Percentiles rank a stretch among this genome's conserved stretches.
phyloP scores from a whole-genome alignment of 768 basidiomycete species.

The Panus rudis region DNA sequence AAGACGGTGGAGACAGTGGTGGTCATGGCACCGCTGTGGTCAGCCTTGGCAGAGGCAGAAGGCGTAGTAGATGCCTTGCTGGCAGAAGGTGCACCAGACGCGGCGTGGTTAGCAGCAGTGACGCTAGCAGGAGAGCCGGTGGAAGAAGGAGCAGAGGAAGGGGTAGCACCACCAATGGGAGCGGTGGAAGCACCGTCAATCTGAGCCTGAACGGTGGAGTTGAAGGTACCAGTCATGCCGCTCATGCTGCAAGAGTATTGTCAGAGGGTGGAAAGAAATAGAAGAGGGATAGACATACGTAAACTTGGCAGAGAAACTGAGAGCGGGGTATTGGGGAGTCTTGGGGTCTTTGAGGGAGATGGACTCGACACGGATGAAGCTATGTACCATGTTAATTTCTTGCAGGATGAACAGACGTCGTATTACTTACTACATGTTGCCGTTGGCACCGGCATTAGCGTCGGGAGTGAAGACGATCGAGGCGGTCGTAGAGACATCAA shows the following conservation, averaged over 20 bases:
- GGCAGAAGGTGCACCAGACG: constrained; percentile 3
- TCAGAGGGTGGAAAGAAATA: background rate
- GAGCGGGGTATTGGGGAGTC: constrained; percentile 46
- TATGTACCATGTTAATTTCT: constrained; percentile 17
- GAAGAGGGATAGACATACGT: constrained; percentile 36
- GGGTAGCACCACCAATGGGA: constrained; percentile 37
- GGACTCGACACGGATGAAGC: constrained; percentile 78
- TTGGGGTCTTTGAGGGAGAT: constrained; percentile 41
- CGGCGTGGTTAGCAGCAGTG: constrained; percentile 14
- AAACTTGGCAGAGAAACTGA: constrained; percentile 78
- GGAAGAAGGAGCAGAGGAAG: background rate
- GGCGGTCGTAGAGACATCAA: constrained; percentile 45
- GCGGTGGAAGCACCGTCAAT: constrained; percentile 58
- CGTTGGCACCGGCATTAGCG: constrained; percentile 4
- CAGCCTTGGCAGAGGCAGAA: constrained; percentile 4
- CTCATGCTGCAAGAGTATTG: constrained; percentile 38
- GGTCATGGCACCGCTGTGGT: constrained; percentile 6
- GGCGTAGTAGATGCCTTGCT: background rate
- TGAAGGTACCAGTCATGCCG: constrained; percentile 72
- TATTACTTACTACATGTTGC: constrained; percentile 6
- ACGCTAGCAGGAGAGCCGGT: constrained; percentile 20
- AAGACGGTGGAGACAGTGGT: background rate
- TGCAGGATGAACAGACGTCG: background rate
- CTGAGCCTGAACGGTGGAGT: constrained; percentile 41
- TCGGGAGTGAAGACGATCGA: constrained; percentile 26